Conservation (phyloP, 2,329 filamentous ascomycete genomes). For the Arthrobotrys entomopaga region DNA sequence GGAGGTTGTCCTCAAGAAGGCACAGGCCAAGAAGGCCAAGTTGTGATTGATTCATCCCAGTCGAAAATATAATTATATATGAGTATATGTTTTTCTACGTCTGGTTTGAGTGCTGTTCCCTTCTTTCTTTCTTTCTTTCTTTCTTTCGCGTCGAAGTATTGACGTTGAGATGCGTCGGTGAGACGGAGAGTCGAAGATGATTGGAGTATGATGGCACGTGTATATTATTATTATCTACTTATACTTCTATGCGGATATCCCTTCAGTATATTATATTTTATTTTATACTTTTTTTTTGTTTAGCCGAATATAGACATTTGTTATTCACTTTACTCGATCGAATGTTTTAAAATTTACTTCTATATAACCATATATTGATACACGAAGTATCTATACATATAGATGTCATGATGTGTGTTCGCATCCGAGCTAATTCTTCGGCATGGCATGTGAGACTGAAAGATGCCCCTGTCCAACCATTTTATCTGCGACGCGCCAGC, state of each 20-base stretch:
- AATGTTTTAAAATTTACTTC: too few species aligned
- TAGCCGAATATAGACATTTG: too few species aligned
- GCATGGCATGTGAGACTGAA: not conserved
- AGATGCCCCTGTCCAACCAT: slow-evolving; percentile 5
- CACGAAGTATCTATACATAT: too few species aligned
- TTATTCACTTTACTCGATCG: too few species aligned
- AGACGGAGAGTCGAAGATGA: not conserved
- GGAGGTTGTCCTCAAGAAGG: slow-evolving; percentile 83
- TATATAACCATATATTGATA: too few species aligned
- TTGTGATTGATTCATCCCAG: slow-evolving; percentile 67
- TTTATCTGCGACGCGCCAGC: too few species aligned
- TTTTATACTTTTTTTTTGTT: slow-evolving; percentile 1
- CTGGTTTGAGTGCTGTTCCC: too few species aligned
- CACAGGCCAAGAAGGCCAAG: slow-evolving; percentile 79
- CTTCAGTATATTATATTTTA: slow-evolving; percentile 3
- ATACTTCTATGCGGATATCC: not conserved
- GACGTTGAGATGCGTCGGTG: not conserved
- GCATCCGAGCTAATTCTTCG: not conserved
- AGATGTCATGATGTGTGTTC: too few species aligned
- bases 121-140: not conserved
- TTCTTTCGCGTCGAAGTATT: not conserved
- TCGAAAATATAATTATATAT: too few species aligned
- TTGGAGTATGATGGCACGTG: not conserved
- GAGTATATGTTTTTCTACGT: too few species aligned
- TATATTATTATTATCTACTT: not conserved